Percentiles rank a stretch among this genome's conserved stretches.
phyloP scores from a whole-genome alignment of 2,329 filamentous ascomycete species.

The Colletotrichum limetticola region DNA sequence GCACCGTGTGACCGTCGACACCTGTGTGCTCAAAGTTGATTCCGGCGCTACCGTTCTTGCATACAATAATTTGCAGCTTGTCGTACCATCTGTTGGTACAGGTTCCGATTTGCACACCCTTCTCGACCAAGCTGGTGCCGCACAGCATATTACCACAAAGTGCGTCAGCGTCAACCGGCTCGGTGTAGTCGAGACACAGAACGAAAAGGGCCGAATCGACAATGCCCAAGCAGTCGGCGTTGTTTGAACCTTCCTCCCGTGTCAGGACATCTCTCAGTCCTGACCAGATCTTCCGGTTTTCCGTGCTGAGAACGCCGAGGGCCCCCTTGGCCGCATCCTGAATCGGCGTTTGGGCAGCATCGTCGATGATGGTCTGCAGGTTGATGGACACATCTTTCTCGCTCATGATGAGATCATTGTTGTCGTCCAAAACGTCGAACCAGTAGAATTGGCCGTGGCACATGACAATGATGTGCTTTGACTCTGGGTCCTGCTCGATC shows the following conservation, averaged over 20 bases:
- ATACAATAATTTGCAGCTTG: slow-evolving; percentile 98
- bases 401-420: slow-evolving; percentile 95
- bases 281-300: slow-evolving; percentile 97
- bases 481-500: slow-evolving; percentile 93
- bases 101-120: slow-evolving; percentile 94
- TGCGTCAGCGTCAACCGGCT: slow-evolving; percentile 81
- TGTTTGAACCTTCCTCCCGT: slow-evolving; percentile 88
- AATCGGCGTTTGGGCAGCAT: slow-evolving; percentile 88
- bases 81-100: slow-evolving; percentile 99
- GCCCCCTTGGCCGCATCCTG: slow-evolving; percentile 96
- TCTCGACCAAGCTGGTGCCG: slow-evolving; percentile 90
- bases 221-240: slow-evolving; percentile 94
- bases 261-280: slow-evolving; percentile 88
- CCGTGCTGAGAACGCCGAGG: slow-evolving; percentile 91
- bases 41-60: slow-evolving; percentile 96
- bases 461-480: slow-evolving; percentile 92
- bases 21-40: slow-evolving; percentile 99
- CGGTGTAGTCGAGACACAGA: slow-evolving; percentile 91
- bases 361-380: slow-evolving; percentile 89
- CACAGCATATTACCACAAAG: slow-evolving; percentile 99
- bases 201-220: slow-evolving; percentile 95
- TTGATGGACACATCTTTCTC: slow-evolving; percentile 94
- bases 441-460: slow-evolving; percentile 98
- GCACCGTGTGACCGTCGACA: slow-evolving; percentile 95
- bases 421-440: slow-evolving; percentile 97